Conservation (phyloP, 495 filamentous ascomycete species). For the Hyphodiscus hymeniophilus region DNA sequence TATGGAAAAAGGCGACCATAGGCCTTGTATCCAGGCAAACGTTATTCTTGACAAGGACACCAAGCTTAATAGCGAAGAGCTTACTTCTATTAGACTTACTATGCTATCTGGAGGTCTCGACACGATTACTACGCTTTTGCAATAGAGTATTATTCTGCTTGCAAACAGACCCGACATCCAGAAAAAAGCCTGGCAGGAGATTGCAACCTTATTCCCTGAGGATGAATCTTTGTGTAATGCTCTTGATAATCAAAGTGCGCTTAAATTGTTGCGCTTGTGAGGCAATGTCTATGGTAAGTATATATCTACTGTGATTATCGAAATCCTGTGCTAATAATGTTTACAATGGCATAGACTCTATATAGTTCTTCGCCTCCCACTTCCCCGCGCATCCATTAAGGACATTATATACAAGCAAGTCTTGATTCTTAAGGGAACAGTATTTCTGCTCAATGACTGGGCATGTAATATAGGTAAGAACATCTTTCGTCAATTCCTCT, state of each 20-base stretch:
- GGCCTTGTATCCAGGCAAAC: constrained; percentile 58
- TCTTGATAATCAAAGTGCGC: constrained; percentile 52
- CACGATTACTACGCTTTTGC: constrained; percentile 52
- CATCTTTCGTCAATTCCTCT: too few species aligned
- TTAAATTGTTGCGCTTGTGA: constrained; percentile 50
- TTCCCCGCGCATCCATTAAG: constrained; percentile 51
- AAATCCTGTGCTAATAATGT: background rate
- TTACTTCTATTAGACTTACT: constrained; percentile 53
- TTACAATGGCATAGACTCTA: constrained; percentile 33
- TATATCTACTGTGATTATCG: background rate
- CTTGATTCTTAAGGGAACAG: constrained; percentile 49
- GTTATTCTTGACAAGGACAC: constrained; percentile 54
- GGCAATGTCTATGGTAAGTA: constrained; percentile 46
- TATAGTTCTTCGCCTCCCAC: constrained; percentile 49
- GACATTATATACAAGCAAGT: constrained; percentile 50
- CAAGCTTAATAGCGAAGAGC: constrained; percentile 47
- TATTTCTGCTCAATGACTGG: constrained; percentile 59
- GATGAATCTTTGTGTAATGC: constrained; percentile 48
- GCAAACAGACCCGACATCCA: constrained; percentile 53
- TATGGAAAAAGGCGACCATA: constrained; percentile 50
- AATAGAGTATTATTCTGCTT: constrained; percentile 53
- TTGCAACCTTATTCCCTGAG: constrained; percentile 42
- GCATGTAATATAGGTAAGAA: constrained; percentile 58
- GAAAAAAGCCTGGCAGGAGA: constrained; percentile 46
- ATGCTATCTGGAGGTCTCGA: constrained; percentile 59